Base-by-base conservation (phyloP, 2,329 filamentous ascomycete genomes). In the Epichloe brachyelytri region DNA sequence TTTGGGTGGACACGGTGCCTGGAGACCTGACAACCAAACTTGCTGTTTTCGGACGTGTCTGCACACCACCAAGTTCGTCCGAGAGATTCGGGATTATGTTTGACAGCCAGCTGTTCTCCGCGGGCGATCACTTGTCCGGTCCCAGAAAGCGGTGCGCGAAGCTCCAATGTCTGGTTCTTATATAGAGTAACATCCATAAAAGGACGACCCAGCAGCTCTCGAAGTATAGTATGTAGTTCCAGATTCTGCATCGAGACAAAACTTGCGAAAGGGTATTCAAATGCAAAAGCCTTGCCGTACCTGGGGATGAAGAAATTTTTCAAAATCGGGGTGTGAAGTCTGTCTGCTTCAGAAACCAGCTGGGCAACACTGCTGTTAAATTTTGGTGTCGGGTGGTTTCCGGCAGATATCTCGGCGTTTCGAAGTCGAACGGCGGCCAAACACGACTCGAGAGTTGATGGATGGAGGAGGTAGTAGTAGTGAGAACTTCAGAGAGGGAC, bases 281-380 rank as follows among this genome's bases (percentile, higher is more conserved):
- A 12, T 17, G 10, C 11, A 19, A 11, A 38, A 26, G 6, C 1
- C 20, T n/a, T 8, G 7, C 14, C 33, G 36, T 52, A 48, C 45
- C 51, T 37, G 20, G 26, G 22, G 15, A 19, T 26, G 17, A 8
- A 36, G 43, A 22, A 12, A 36, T 37, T 39, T 37, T 19, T 26
- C 4, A 30, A 36, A 36, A 20, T 34, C 3, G 36, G 10, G 12
- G 17, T 8, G 3, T 41, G 12, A 26, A 37, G 43, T 54, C 30
- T 52, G 50, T 52, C 22, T 56, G 48, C 51, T 55, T 57, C 58
- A 58, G 54, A 54, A 58, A 58, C 57, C 57, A 56, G 58, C 55
- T 57, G 57, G 53, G 49, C 50, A 52, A 49, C 41, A 44, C 53
- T 53, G 48, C 49, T 54, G 46, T 43, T 30, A n/a, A 5, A 45